phyloP scores from a whole-genome alignment of 176 grass and related monocot species.

The Rhynchospora pubera region DNA sequence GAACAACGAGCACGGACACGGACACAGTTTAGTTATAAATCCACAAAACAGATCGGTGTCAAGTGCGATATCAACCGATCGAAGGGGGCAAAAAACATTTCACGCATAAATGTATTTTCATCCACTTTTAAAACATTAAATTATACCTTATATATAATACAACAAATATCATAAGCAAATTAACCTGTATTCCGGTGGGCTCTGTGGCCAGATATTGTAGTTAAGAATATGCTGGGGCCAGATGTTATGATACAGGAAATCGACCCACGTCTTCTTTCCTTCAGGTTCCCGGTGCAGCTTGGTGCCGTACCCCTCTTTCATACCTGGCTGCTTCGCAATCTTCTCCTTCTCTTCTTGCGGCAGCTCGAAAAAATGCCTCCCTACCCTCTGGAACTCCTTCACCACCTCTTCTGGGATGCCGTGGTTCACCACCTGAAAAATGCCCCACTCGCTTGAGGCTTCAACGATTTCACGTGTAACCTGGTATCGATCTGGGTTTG shows the following conservation, averaged over 20 bases:
- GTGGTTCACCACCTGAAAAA: constrained; percentile 80
- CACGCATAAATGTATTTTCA: background rate
- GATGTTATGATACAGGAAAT: constrained; percentile 80
- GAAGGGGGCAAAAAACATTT: background rate
- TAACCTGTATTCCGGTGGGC: constrained; percentile 31
- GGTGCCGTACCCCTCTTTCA: constrained; percentile 54
- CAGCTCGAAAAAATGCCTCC: constrained; percentile 61
- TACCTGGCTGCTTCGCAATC: constrained; percentile 31
- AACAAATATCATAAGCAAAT: no score
- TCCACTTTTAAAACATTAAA: no score
- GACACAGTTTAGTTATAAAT: background rate
- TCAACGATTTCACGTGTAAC: background rate
- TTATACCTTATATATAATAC: no score
- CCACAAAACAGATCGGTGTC: background rate
- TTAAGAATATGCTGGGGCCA: constrained; percentile 38
- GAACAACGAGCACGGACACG: no score
- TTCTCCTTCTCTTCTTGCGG: constrained; percentile 57
- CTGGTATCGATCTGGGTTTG: background rate
- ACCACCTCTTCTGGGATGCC: constrained; percentile 39
- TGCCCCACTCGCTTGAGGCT: constrained; percentile 48
- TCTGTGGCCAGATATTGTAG: constrained; percentile 41
- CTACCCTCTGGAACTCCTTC: constrained; percentile 59
- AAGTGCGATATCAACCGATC: background rate
- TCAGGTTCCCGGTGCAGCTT: constrained; percentile 32
- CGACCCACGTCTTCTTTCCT: constrained; percentile 68